A percentile compares a stretch with the other conserved stretches of the same genome.
Conservation (phyloP, 2,329 filamentous ascomycete species). For the Diaporthe vexans region DNA sequence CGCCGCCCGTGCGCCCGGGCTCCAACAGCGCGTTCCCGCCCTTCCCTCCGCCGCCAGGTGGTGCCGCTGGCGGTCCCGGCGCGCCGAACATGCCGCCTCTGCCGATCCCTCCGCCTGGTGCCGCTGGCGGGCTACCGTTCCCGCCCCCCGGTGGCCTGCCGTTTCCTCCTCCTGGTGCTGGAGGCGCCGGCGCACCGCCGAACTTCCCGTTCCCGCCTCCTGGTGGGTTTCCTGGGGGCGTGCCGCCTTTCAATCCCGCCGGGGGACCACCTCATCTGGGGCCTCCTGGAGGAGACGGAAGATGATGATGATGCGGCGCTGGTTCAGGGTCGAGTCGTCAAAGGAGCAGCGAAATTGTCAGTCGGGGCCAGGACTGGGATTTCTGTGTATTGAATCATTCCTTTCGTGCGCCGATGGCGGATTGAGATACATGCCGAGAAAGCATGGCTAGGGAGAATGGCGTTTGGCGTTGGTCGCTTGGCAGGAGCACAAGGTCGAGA, state of each 20-base stretch:
- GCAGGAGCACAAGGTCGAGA: slow-evolving; percentile 7
- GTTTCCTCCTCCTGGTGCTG: slow-evolving; percentile 40
- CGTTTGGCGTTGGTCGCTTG: slow-evolving; percentile 37
- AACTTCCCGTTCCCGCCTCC: slow-evolving; percentile 62
- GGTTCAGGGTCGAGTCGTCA: background rate
- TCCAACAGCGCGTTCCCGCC: slow-evolving; percentile 54
- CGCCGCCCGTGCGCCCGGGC: slow-evolving; percentile 42
- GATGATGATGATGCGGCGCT: slow-evolving; percentile 54
- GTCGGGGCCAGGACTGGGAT: background rate
- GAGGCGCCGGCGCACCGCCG: slow-evolving; percentile 52
- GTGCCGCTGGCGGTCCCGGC: slow-evolving; percentile 2
- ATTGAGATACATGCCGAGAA: background rate
- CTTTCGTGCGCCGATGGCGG: background rate
- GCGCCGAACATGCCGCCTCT: slow-evolving; percentile 45
- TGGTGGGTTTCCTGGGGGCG: slow-evolving; percentile 53
- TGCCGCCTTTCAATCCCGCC: slow-evolving; percentile 58
- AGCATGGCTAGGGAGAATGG: slow-evolving; percentile 24
- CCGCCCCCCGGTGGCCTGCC: slow-evolving; percentile 56
- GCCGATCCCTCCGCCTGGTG: slow-evolving; percentile 56
- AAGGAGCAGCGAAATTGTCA: background rate
- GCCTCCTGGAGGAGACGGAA: slow-evolving; percentile 50
- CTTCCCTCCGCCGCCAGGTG: slow-evolving; percentile 46
- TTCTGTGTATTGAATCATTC: background rate
- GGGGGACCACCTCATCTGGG: slow-evolving; percentile 49
- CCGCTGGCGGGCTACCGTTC: slow-evolving; percentile 60